phyloP scores from a whole-genome alignment of 2,329 filamentous ascomycete genomes.

The Furcasterigmium furcatum region DNA sequence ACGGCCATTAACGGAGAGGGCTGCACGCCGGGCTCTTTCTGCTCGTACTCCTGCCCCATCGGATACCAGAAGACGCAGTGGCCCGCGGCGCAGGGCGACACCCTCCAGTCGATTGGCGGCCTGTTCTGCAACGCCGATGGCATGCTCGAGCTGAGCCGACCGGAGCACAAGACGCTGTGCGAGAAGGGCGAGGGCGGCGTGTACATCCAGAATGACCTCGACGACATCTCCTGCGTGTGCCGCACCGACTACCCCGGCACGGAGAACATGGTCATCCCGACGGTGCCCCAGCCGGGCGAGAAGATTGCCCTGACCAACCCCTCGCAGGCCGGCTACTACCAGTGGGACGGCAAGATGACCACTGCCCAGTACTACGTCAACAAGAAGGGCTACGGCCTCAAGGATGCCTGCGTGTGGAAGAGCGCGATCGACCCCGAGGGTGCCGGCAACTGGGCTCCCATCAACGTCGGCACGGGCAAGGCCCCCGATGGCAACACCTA shows the following conservation, averaged over 20 bases:
- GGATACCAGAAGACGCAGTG: constrained; percentile 94
- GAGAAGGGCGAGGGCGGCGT: constrained; percentile 68
- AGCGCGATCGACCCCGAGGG: constrained; percentile 44
- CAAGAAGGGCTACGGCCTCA: constrained; percentile 63
- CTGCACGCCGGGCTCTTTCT: constrained; percentile 67
- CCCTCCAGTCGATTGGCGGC: constrained; percentile 84
- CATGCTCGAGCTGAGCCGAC: constrained; percentile 75
- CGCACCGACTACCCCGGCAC: constrained; percentile 95
- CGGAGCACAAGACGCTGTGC: constrained; percentile 68
- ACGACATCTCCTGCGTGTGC: constrained; percentile 69
- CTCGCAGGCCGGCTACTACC: constrained; percentile 68
- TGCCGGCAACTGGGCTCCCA: constrained; percentile 81
- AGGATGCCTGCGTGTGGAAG: constrained; percentile 75
- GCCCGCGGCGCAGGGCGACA: constrained; percentile 72
- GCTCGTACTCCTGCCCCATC: constrained; percentile 89
- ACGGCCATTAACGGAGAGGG: constrained; percentile 57
- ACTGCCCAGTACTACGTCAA: constrained; percentile 98
- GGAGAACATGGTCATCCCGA: constrained; percentile 81
- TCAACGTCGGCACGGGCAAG: constrained; percentile 80
- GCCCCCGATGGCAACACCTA: constrained; percentile 63
- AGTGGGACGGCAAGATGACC: constrained; percentile 70
- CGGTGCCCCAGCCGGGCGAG: constrained; percentile 58
- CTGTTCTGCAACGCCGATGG: constrained; percentile 72
- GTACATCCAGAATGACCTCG: constrained; percentile 71
- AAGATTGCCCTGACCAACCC: constrained; percentile 71